Evolutionary conservation across 805 yeast genomes (phyloP).

Genomic region (Candida ipomoeae): DNA sequence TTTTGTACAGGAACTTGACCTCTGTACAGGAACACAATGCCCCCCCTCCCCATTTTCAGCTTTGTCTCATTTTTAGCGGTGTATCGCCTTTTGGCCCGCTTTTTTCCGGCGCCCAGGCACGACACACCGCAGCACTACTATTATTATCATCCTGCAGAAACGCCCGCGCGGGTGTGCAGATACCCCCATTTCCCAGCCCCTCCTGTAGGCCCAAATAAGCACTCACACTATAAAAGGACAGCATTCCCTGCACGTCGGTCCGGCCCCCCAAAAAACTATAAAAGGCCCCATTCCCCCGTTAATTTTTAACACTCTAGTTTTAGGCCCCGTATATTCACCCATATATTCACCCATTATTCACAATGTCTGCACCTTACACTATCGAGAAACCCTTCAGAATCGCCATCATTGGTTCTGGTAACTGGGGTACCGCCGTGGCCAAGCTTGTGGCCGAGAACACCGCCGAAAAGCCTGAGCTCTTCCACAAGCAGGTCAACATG

Average conservation of each 20-base stretch:
- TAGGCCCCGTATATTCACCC: too few species aligned
- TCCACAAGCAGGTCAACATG: slow-evolving; percentile 38
- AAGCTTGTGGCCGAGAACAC: slow-evolving; percentile 44
- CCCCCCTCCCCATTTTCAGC: too few species aligned
- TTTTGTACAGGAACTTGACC: too few species aligned
- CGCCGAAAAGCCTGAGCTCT: slow-evolving; percentile 34
- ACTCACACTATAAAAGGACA: slow-evolving; percentile 11
- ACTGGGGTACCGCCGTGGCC: slow-evolving; percentile 48
- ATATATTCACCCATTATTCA: too few species aligned
- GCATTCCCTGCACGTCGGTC: neutral
- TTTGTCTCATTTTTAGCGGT: too few species aligned
- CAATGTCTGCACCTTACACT: slow-evolving; percentile 28
- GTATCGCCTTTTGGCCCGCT: neutral
- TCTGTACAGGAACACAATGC: neutral
- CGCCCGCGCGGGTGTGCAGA: slow-evolving; percentile 1
- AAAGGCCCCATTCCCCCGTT: too few species aligned
- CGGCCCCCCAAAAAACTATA: neutral
- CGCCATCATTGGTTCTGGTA: slow-evolving; percentile 44
- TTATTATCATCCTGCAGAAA: neutral
- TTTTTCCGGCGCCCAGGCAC: neutral
- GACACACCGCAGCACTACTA: neutral
- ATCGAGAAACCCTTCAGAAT: slow-evolving; percentile 33
- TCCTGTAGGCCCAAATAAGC: slow-evolving; percentile 4
- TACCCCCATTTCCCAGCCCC: neutral
- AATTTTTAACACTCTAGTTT: too few species aligned